phyloP scores from a whole-genome alignment of 208 protist species.

The Leishmania aethiopica region DNA sequence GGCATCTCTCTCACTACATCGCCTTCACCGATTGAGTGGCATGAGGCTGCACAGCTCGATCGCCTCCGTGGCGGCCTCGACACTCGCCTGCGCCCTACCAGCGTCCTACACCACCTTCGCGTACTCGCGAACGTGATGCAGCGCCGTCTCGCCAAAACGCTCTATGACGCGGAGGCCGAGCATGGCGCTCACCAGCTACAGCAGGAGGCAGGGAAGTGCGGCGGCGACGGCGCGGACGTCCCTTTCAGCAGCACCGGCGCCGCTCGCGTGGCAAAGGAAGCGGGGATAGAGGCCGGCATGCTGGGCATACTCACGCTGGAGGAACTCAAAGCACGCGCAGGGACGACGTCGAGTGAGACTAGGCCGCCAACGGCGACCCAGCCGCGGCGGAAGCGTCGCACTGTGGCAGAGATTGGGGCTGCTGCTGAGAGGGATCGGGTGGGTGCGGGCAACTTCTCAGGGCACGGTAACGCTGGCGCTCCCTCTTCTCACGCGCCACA shows the following conservation, averaged over 20 bases:
- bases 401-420: conserved; percentile 8
- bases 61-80: conserved; percentile 26
- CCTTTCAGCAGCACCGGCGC: neutral
- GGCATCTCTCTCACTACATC: neutral
- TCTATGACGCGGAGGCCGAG: conserved; percentile 8
- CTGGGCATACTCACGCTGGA: conserved; percentile 52
- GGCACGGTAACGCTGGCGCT: neutral
- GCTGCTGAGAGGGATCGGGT: neutral
- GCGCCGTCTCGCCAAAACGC: conserved; percentile 36
- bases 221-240: neutral
- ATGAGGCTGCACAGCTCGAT: conserved; percentile 16
- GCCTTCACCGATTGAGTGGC: conserved; percentile 10
- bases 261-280: conserved; percentile 8
- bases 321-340: conserved; percentile 38
- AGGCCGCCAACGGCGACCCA: neutral
- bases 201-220: neutral
- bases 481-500: neutral
- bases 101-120: conserved; percentile 49
- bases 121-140: conserved; percentile 50
- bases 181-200: neutral
- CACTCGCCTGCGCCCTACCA: conserved; percentile 36
- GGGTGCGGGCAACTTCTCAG: neutral
- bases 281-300: conserved; percentile 14
- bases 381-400: conserved; percentile 12
- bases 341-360: neutral